Conservation (phyloP, 2,329 filamentous ascomycete species). For the Aspergillus floridensis region DNA sequence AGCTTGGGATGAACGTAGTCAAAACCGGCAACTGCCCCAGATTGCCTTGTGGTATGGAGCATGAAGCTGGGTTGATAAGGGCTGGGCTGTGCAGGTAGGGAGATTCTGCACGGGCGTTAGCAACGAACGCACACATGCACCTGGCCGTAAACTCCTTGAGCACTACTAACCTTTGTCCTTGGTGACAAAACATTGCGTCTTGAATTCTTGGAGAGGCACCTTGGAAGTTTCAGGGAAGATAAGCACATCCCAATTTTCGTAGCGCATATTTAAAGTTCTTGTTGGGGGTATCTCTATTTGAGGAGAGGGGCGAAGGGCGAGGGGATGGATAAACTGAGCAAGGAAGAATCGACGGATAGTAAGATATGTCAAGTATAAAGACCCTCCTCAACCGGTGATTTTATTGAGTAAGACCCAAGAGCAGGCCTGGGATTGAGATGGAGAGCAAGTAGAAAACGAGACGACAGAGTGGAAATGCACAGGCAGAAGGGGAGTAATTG, state of each 20-base stretch:
- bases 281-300: slow-evolving; percentile 26
- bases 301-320: too few relatives aligned
- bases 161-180: slow-evolving; percentile 46
- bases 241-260: slow-evolving; percentile 81
- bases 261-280: slow-evolving; percentile 62
- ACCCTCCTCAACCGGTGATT: not conserved
- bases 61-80: slow-evolving; percentile 33
- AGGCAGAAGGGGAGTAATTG: not conserved
- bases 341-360: slow-evolving; percentile 17
- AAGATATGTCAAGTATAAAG: slow-evolving; percentile 21
- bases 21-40: slow-evolving; percentile 59
- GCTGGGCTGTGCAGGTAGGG: slow-evolving; percentile 49
- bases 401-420: not conserved
- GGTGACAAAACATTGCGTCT: slow-evolving; percentile 70
- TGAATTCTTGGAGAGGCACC: slow-evolving; percentile 77
- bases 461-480: not conserved
- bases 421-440: slow-evolving; percentile 6
- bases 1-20: slow-evolving; percentile 68
- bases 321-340: slow-evolving; percentile 29
- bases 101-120: slow-evolving; percentile 46
- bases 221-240: slow-evolving; percentile 69
- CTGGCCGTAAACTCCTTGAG: slow-evolving; percentile 16
- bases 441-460: slow-evolving; percentile 1
- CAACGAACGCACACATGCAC: slow-evolving; percentile 2
- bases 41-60: slow-evolving; percentile 25